These are phyloP conservation scores for Colletotrichum limetticola DNA, from an alignment of 2,329 filamentous ascomycete species.

Conservation along the genomic window DNA sequence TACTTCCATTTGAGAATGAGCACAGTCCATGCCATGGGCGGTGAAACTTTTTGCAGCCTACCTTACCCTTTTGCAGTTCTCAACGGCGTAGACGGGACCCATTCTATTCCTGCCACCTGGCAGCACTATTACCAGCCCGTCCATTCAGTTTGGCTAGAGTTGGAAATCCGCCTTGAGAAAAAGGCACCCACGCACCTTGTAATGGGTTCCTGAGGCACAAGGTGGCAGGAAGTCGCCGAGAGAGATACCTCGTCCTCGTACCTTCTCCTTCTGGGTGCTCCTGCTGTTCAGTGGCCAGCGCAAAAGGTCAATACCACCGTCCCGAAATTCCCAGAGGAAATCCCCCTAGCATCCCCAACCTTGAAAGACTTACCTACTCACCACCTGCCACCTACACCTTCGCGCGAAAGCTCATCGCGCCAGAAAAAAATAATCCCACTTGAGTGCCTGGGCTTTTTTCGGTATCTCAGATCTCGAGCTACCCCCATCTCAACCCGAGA, in stretches of 20 bases:
- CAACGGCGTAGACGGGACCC: not conserved
- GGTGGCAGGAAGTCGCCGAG: too few species aligned
- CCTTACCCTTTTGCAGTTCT: not conserved
- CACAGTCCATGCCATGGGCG: constrained; percentile 1
- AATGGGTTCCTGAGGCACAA: not conserved
- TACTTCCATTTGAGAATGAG: not conserved
- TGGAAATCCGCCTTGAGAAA: not conserved
- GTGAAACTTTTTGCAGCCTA: constrained; percentile 8
- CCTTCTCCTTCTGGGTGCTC: not conserved
- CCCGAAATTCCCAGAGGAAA: not conserved
- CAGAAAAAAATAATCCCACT: not conserved
- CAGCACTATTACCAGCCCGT: not conserved
- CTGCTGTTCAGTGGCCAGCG: not conserved
- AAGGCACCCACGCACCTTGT: not conserved
- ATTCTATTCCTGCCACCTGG: not conserved
- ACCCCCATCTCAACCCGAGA: not conserved
- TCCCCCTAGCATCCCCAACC: not conserved
- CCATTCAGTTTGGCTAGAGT: not conserved
- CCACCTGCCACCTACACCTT: not conserved
- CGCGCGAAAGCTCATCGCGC: not conserved
- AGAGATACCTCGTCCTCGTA: not conserved
- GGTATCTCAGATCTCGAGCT: not conserved
- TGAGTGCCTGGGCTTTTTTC: not conserved
- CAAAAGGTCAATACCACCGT: not conserved
- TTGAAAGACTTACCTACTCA: not conserved